Evolutionary conservation across 1,284 basidiomycete species (phyloP).

Genomic region (Pholiota adiposa): DNA sequence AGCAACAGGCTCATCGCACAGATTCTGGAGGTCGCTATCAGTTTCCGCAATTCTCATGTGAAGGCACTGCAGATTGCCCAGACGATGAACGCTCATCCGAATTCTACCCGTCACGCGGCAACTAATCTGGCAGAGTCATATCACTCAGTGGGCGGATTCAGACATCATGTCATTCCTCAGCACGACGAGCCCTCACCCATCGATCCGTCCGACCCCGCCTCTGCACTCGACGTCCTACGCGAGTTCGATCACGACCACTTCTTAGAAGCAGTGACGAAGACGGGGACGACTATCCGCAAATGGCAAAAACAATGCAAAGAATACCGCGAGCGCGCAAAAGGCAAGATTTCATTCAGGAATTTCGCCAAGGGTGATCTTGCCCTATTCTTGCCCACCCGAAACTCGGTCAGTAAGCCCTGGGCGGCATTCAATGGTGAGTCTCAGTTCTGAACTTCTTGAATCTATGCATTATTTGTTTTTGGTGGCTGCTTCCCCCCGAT

Average conservation of each 20-base stretch:
- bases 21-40: slow-evolving; percentile 74
- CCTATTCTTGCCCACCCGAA: slow-evolving; percentile 93
- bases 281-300: slow-evolving; percentile 86
- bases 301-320: slow-evolving; percentile 97
- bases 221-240: slow-evolving; percentile 69
- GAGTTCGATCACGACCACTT: slow-evolving; percentile 86
- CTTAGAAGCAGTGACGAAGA: slow-evolving; percentile 79
- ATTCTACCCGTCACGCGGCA: slow-evolving; percentile 41
- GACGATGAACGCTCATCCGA: slow-evolving; percentile 62
- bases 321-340: slow-evolving; percentile 89
- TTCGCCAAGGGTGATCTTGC: slow-evolving; percentile 94
- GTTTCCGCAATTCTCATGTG: slow-evolving; percentile 72
- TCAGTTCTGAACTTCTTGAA: no score
- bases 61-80: slow-evolving; percentile 70
- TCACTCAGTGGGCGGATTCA: slow-evolving; percentile 47
- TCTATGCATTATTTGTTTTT: slow-evolving; percentile 9
- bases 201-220: slow-evolving; percentile 71
- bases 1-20: slow-evolving; percentile 68
- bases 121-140: slow-evolving; percentile 48
- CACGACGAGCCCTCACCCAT: slow-evolving; percentile 71
- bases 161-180: slow-evolving; percentile 51
- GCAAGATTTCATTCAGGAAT: slow-evolving; percentile 93
- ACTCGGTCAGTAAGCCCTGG: slow-evolving; percentile 92
- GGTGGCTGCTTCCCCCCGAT: neutral
- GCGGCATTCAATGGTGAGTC: slow-evolving; percentile 91